Evolutionary conservation across 164 flowering plant genomes (phyloP), one percentile per base, ranked within the genome.

Genomic region (Houttuynia cordata): DNA sequence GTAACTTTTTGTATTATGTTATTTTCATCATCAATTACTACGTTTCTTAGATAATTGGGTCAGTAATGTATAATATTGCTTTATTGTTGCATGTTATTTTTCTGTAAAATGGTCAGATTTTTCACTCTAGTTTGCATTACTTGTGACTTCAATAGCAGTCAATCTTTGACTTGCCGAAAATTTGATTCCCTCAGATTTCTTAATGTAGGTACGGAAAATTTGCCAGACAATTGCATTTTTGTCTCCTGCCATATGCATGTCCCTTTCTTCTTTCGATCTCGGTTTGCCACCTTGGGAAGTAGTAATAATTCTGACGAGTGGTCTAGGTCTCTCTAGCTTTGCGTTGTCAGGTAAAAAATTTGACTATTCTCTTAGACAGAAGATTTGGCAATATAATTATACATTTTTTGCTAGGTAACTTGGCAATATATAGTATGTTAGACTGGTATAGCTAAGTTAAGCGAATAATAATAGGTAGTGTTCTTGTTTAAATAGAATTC

Each of bases 311-410:
- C 93, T 92, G 51, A 83, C 94, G 10, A 66, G 80, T 65, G 98
- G 98, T 62, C 71, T 92, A 67, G 96, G 91, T 18, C 94, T 92
- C 62, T 89, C 98, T 67, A 92, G 98, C 74, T 92, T 89, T 82
- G 96, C 98, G 9, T 76, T 92, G 70, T 87, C 96, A 78, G 98
- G 97, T 89, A 54, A 23, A 1, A 9, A 24, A 14, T 18, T 54
- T 54, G 34, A 45, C 19, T 24, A 54, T 23, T 24, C 30, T 24
- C 34, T n/a, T n/a, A n/a, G n/a, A n/a, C n/a, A n/a, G n/a, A n/a
- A n/a, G 17, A 12, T 10, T 10, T 54, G 57, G 17, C 17, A 17
- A 12, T 3, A 12, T 45, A 41, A 8, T 41, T 41, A 17, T 45
- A 17, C 12, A 8, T 12, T 45, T 12, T 45, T 45, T 45, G 17